phyloP scores from a whole-genome alignment of 1,284 basidiomycete species.

The Veloporphyrellus conicus region DNA sequence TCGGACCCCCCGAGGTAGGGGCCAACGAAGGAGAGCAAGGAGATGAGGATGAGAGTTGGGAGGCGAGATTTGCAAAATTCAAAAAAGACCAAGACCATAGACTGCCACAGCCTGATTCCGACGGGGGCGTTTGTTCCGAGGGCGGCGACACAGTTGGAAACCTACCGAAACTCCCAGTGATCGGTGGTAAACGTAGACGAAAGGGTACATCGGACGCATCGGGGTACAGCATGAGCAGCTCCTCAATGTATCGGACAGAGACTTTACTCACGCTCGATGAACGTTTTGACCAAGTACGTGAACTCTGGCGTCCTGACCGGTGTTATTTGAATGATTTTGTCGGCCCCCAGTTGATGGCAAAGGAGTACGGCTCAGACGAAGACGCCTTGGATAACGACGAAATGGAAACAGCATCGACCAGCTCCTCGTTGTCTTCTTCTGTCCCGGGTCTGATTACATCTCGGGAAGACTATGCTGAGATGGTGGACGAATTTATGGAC shows the following conservation, averaged over 20 bases:
- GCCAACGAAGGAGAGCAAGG: conserved; percentile 26
- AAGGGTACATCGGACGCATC: conserved; percentile 80
- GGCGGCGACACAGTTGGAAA: conserved; percentile 76
- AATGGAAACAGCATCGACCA: conserved; percentile 32
- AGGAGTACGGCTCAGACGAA: conserved; percentile 69
- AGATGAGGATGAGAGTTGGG: conserved; percentile 52
- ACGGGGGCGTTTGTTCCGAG: conserved; percentile 57
- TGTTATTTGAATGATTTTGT: conserved; percentile 3
- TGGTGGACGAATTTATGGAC: conserved; percentile 93
- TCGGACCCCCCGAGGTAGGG: conserved; percentile 40
- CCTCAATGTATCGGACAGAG: conserved; percentile 91
- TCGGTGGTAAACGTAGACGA: conserved; percentile 72
- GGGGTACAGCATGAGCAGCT: conserved; percentile 95
- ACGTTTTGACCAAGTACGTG: conserved; percentile 82
- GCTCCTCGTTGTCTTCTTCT: conserved; percentile 50
- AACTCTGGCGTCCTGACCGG: not conserved
- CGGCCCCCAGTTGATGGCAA: conserved; percentile 56
- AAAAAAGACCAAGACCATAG: conserved; percentile 50
- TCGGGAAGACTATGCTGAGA: conserved; percentile 83
- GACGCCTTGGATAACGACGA: conserved; percentile 41
- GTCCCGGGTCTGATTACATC: conserved; percentile 74
- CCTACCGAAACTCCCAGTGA: conserved; percentile 67
- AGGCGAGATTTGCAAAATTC: conserved; percentile 74
- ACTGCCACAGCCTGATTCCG: conserved; percentile 42
- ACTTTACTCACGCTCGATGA: conserved; percentile 87